phyloP scores from a whole-genome alignment of 1,284 basidiomycete species.

The Tylopilus sp. region DNA sequence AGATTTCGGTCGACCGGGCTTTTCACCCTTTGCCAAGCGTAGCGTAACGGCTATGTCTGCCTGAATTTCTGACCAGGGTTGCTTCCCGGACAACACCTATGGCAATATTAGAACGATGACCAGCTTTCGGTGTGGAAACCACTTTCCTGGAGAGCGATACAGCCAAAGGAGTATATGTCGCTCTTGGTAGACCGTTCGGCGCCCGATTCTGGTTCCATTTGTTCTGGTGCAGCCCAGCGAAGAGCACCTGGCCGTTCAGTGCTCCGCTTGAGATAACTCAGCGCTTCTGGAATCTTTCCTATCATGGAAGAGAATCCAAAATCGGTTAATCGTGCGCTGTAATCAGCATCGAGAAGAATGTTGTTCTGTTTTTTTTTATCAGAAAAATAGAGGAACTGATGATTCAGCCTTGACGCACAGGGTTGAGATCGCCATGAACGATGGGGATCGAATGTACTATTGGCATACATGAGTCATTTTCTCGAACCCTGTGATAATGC shows the following conservation, averaged over 20 bases:
- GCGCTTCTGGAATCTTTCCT: constrained; percentile 18
- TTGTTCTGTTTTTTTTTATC: constrained; percentile 20
- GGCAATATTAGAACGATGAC: background rate
- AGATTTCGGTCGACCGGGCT: constrained; percentile 15
- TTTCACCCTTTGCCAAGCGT: constrained; percentile 12
- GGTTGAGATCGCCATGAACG: constrained; percentile 29
- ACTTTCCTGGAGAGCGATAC: constrained; percentile 15
- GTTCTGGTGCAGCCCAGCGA: constrained; percentile 26
- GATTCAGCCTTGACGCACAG: constrained; percentile 14
- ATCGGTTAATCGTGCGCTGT: constrained; percentile 20
- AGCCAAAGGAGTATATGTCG: constrained; percentile 29
- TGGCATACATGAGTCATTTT: background rate
- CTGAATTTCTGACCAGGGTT: constrained; percentile 24
- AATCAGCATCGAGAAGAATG: constrained; percentile 27
- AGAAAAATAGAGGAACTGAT: background rate
- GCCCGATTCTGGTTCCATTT: constrained; percentile 1
- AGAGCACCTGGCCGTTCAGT: constrained; percentile 23
- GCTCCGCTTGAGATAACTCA: constrained; percentile 23
- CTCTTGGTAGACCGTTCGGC: constrained; percentile 11
- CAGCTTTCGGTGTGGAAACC: background rate
- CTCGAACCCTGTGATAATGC: fast-evolving
- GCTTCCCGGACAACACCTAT: constrained; percentile 17
- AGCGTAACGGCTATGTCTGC: constrained; percentile 12
- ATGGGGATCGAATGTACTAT: constrained; percentile 27
- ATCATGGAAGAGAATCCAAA: constrained; percentile 21